These are phyloP conservation scores for Chrysoporthe cubensis DNA, from an alignment of 2,329 filamentous ascomycete species.

Conservation along the genomic window DNA sequence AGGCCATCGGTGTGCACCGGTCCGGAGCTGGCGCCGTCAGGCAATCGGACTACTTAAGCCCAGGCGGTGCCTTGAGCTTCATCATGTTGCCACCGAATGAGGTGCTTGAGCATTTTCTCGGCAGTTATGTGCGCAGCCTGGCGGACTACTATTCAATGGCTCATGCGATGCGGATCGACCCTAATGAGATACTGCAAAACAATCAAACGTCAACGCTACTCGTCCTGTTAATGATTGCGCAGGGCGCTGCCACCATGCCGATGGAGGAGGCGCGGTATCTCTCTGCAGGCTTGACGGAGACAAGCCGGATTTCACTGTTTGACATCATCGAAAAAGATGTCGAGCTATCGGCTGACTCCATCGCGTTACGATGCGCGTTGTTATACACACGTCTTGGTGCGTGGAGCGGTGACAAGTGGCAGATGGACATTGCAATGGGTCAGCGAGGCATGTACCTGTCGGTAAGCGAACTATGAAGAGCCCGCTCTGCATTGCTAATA, in stretches of 20 bases:
- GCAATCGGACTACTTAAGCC: constrained; percentile 48
- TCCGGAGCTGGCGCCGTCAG: constrained; percentile 50
- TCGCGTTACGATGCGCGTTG: constrained; percentile 66
- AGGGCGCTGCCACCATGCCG: constrained; percentile 69
- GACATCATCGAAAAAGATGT: constrained; percentile 74
- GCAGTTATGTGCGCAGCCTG: constrained; percentile 67
- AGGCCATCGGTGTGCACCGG: constrained; percentile 68
- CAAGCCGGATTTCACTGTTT: constrained; percentile 72
- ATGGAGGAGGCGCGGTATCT: constrained; percentile 67
- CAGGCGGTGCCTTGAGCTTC: constrained; percentile 60
- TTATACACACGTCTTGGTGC: constrained; percentile 70
- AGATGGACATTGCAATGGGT: constrained; percentile 77
- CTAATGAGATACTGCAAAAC: constrained; percentile 67
- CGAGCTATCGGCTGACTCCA: constrained; percentile 67
- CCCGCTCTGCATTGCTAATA: too few relatives aligned
- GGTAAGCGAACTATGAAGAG: constrained; percentile 35
- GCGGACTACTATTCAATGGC: constrained; percentile 69
- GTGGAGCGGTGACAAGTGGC: constrained; percentile 78
- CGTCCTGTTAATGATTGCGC: constrained; percentile 73
- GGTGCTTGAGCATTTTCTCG: constrained; percentile 69
- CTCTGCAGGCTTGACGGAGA: constrained; percentile 69
- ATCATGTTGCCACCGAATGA: constrained; percentile 67
- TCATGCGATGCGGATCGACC: constrained; percentile 62
- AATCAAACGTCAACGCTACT: constrained; percentile 68
- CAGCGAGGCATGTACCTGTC: constrained; percentile 74